phyloP scores from a whole-genome alignment of 2,329 filamentous ascomycete species.

The Colletotrichum brevisporum region DNA sequence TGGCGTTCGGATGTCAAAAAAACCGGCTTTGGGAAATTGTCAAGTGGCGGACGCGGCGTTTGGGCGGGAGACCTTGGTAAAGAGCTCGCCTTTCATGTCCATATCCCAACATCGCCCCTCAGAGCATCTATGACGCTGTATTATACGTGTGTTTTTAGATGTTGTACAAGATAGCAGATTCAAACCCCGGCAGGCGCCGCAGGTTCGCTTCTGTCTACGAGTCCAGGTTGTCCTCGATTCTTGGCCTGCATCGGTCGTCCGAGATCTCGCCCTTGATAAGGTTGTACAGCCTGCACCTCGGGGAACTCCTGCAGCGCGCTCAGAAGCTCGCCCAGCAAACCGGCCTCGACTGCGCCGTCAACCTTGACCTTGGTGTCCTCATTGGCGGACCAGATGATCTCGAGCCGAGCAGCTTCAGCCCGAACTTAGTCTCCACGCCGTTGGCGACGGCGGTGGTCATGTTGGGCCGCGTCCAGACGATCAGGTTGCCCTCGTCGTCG shows the following conservation, averaged over 20 bases:
- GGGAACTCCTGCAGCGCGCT: slow-evolving; percentile 74
- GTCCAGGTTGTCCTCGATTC: slow-evolving; percentile 64
- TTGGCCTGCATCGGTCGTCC: slow-evolving; percentile 69
- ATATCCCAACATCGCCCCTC: slow-evolving; percentile 33
- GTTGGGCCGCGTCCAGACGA: slow-evolving; percentile 42
- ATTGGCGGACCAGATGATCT: slow-evolving; percentile 89
- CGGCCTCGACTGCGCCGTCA: slow-evolving; percentile 68
- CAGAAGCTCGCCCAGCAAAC: slow-evolving; percentile 72
- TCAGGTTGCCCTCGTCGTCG: slow-evolving; percentile 40
- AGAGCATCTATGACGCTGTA: slow-evolving; percentile 31
- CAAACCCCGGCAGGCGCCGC: neutral
- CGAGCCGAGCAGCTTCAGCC: slow-evolving; percentile 78
- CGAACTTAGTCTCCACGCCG: slow-evolving; percentile 60
- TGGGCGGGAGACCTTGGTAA: slow-evolving; percentile 13
- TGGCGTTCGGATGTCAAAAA: slow-evolving; percentile 38
- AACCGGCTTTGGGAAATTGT: slow-evolving; percentile 32
- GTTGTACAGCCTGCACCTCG: slow-evolving; percentile 86
- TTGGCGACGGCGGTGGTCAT: slow-evolving; percentile 38
- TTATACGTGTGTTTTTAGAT: slow-evolving; percentile 30
- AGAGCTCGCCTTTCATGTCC: slow-evolving; percentile 2
- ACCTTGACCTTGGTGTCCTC: slow-evolving; percentile 80
- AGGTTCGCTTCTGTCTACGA: slow-evolving; percentile 1
- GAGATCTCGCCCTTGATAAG: slow-evolving; percentile 63
- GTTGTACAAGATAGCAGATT: slow-evolving; percentile 29
- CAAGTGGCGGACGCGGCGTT: slow-evolving; percentile 29